These are phyloP conservation scores for Cenchrus americanus DNA, from an alignment of 176 grass and related monocot species.

Conservation along the genomic window DNA sequence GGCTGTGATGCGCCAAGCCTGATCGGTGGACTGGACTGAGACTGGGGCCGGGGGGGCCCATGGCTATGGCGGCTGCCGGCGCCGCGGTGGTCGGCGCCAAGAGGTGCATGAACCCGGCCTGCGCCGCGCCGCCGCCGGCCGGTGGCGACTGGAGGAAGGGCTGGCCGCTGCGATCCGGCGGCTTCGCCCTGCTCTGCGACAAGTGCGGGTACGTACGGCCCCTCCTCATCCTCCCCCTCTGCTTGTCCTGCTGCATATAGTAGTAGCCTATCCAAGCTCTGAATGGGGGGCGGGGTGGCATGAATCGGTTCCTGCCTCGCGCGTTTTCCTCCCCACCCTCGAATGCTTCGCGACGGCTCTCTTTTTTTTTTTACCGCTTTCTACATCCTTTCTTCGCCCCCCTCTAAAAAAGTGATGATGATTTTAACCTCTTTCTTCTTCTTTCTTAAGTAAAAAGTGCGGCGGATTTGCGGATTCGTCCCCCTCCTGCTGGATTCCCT, in stretches of 20 bases:
- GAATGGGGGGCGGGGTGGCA: background rate
- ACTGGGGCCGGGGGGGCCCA: too few relatives aligned
- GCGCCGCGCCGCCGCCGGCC: conserved; percentile 51
- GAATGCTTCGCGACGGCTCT: conserved; percentile 11
- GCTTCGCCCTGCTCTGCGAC: conserved; percentile 78
- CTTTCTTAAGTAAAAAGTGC: background rate
- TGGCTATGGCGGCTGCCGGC: conserved; percentile 34
- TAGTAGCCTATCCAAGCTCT: background rate
- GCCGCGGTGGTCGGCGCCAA: conserved; percentile 23
- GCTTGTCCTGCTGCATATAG: conserved; percentile 2
- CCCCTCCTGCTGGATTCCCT: background rate
- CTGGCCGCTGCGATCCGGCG: conserved; percentile 87
- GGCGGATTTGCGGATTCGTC: background rate
- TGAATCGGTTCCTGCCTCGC: background rate
- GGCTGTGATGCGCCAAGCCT: too few relatives aligned
- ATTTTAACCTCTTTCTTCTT: background rate
- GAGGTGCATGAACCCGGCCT: conserved; percentile 86
- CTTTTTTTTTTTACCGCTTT: background rate
- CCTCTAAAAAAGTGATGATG: background rate
- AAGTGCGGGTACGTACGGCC: conserved; percentile 94
- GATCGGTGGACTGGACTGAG: background rate
- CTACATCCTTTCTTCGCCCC: background rate
- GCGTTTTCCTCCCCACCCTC: background rate
- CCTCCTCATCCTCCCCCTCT: background rate
- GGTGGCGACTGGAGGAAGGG: conserved; percentile 90